Evolutionary conservation across 108 stramenopile species (phyloP).

Genomic region (Skeletonema grethae): DNA sequence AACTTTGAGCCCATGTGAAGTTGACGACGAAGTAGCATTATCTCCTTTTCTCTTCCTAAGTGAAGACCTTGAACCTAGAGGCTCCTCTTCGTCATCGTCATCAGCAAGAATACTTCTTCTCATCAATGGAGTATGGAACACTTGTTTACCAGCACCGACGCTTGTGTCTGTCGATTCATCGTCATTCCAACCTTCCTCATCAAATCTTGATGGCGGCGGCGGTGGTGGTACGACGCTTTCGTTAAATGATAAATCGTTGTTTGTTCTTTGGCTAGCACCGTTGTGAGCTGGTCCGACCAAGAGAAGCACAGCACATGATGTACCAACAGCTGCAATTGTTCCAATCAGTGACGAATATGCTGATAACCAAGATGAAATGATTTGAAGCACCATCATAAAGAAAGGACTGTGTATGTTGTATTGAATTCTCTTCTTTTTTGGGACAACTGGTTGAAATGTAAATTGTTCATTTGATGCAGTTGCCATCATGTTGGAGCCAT

Average conservation of each 20-base stretch:
- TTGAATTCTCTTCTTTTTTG: constrained; percentile 12
- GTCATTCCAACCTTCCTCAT: constrained; percentile 25
- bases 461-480: constrained; percentile 45
- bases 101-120: constrained; percentile 44
- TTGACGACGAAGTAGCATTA: constrained; percentile 2
- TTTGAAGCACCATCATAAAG: constrained; percentile 27
- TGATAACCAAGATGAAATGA: constrained; percentile 35
- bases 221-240: constrained; percentile 35
- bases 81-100: constrained; percentile 49
- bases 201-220: constrained; percentile 14
- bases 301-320: constrained; percentile 24
- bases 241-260: constrained; percentile 24
- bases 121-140: constrained; percentile 49
- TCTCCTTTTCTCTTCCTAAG: constrained; percentile 37
- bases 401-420: constrained; percentile 20
- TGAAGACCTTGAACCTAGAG: constrained; percentile 19
- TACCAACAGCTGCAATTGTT: constrained; percentile 31
- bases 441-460: constrained; percentile 19
- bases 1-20: neutral
- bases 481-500: constrained; percentile 23
- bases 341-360: constrained; percentile 41
- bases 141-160: constrained; percentile 32
- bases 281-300: constrained; percentile 25
- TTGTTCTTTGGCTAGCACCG: constrained; percentile 3
- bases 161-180: constrained; percentile 49